Base-by-base conservation (phyloP, 2,329 filamentous ascomycete species). In the Colletotrichum camelliae region DNA sequence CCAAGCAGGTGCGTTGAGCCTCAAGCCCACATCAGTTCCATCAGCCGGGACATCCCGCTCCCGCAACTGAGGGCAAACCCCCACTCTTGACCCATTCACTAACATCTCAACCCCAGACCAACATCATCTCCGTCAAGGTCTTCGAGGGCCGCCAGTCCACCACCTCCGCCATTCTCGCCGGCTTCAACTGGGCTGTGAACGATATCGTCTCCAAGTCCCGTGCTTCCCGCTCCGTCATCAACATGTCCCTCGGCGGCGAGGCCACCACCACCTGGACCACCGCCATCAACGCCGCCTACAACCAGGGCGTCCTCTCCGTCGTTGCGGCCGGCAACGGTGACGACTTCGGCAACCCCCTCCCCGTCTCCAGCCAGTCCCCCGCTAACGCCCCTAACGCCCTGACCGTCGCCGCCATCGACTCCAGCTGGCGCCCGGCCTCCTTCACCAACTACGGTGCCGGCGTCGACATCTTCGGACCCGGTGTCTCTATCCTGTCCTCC, bases 261-360 rank as follows among this genome's bases (percentile, higher is more conserved):
- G 81, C 80, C 73, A 89, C 87, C 1, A 77, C 82, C 1, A 68
- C 73, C 58, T 84, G 91, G 79, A 91, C 91, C 85, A 80, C 79
- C 43, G 88, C 89, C 61, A 85, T 91, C 21, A 82, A 86, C 55
- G 83, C 82, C 31, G 88, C 89, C 66, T 87, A 86, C 79, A 79
- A 79, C 27, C 79, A 81, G 3, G 90, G 89, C 27, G 82, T 92
- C 37, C 86, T 90, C 67, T 85, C 88, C 3, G 87, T 89, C 35
- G 89, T 90, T 1, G 89, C 90, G 5, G 90, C 90, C 24, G 91
- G 91, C 21, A 91, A 91, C 80, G 81, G 79, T n/a, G 83, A 88
- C 70, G 84, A 85, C 2, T 1, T 7, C 27, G 75, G 71, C 67
- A 29, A 29, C 78, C 77, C 64, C 62, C 62, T 66, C 33, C 66